Evolutionary conservation across 2,329 filamentous ascomycete species (phyloP).

Genomic region (Arthrocladium fulminans): DNA sequence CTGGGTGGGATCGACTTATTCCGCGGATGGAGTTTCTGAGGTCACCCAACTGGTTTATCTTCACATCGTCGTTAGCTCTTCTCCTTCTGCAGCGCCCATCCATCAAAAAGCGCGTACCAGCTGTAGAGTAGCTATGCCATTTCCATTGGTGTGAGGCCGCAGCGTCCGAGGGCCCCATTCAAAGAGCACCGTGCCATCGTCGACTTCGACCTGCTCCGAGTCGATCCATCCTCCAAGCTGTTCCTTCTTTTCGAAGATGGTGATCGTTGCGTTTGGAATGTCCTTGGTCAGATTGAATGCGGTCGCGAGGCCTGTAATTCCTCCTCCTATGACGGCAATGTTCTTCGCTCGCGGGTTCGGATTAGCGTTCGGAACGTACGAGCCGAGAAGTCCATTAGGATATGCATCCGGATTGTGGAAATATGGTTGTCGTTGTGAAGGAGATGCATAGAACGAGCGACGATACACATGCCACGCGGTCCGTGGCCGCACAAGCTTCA

Average conservation of each 20-base stretch:
- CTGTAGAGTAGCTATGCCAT: constrained; percentile 59
- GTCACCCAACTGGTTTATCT: constrained; percentile 44
- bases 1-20: constrained; percentile 43
- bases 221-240: constrained; percentile 77
- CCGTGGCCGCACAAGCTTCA: constrained; percentile 14
- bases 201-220: constrained; percentile 53
- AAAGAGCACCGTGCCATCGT: constrained; percentile 59
- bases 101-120: constrained; percentile 48
- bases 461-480: constrained; percentile 58
- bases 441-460: constrained; percentile 44
- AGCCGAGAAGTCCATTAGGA: not conserved
- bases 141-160: constrained; percentile 43
- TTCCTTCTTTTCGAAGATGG: constrained; percentile 64
- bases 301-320: constrained; percentile 70
- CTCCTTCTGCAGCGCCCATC: not conserved
- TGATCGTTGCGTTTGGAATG: constrained; percentile 62
- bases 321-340: constrained; percentile 67
- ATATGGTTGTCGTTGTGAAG: constrained; percentile 20
- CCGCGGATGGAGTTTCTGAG: constrained; percentile 49
- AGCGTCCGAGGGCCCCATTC: constrained; percentile 78
- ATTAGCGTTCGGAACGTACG: constrained; percentile 1
- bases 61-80: not conserved
- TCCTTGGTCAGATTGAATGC: constrained; percentile 67
- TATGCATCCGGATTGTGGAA: not conserved
- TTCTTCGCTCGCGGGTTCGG: constrained; percentile 28